Conservation (phyloP, 2,329 filamentous ascomycete genomes). For the Colletotrichum agaves region DNA sequence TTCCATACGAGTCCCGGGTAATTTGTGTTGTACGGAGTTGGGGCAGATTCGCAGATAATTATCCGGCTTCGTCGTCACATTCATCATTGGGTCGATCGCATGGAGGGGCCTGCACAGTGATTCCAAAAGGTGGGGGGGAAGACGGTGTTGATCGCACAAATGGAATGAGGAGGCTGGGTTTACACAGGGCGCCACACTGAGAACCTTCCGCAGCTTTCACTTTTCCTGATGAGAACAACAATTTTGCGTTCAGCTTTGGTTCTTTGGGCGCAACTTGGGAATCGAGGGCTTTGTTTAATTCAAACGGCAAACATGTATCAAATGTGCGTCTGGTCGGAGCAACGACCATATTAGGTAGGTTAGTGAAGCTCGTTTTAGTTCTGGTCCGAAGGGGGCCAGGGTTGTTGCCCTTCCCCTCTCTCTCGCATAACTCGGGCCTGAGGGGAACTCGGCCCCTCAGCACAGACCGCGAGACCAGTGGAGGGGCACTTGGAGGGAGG, state of each 20-base stretch:
- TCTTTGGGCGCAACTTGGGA: neutral
- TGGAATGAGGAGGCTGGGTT: neutral
- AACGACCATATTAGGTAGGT: neutral
- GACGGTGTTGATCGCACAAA: conserved; percentile 13
- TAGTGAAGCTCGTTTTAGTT: conserved; percentile 2
- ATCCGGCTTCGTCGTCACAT: conserved; percentile 8
- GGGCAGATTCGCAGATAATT: conserved; percentile 15
- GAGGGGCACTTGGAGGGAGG: neutral
- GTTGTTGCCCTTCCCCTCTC: conserved; percentile 27
- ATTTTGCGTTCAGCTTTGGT: neutral
- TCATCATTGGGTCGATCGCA: conserved; percentile 19
- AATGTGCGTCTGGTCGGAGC: conserved; percentile 2
- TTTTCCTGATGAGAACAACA: neutral
- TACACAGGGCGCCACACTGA: neutral
- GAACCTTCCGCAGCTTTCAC: neutral
- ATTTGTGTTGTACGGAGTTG: neutral
- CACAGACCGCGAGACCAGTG: neutral
- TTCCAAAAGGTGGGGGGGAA: neutral
- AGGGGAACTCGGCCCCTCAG: neutral
- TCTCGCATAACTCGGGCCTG: conserved; percentile 8
- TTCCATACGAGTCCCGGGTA: neutral
- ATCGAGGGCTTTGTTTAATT: conserved; percentile 19
- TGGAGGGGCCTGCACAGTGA: neutral
- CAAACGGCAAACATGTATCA: conserved; percentile 31
- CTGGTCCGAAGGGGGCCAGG: conserved; percentile 34